A percentile compares a stretch with the other conserved stretches of the same genome.
Conservation (phyloP, 2,329 filamentous ascomycete genomes). For the Trichophyton simii region DNA sequence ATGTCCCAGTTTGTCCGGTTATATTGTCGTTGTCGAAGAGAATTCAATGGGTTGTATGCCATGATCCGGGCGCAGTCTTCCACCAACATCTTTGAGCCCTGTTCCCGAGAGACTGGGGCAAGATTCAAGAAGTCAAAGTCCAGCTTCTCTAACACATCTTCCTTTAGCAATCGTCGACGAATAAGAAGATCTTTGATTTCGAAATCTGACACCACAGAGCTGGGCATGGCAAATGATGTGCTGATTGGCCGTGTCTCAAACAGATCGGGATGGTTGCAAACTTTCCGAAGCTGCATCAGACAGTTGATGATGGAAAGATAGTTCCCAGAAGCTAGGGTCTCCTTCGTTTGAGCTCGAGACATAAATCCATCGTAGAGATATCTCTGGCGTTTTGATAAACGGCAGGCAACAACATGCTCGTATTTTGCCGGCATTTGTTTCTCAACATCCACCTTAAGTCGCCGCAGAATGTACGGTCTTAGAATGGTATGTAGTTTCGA, state of each 20-base stretch:
- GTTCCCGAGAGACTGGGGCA: constrained; percentile 58
- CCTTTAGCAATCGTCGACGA: constrained; percentile 50
- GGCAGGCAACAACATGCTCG: constrained; percentile 91
- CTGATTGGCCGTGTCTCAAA: constrained; percentile 95
- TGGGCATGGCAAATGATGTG: constrained; percentile 86
- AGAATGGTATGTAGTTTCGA: constrained; percentile 88
- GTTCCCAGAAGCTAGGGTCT: constrained; percentile 81
- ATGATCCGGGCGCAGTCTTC: constrained; percentile 52
- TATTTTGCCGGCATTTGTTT: constrained; percentile 99
- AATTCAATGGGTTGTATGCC: constrained; percentile 55
- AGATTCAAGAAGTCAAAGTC: constrained; percentile 69
- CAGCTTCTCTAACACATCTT: constrained; percentile 50
- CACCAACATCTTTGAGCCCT: constrained; percentile 42
- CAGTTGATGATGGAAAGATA: constrained; percentile 98
- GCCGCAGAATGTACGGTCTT: constrained; percentile 77
- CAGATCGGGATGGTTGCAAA: constrained; percentile 95
- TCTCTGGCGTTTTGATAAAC: constrained; percentile 84
- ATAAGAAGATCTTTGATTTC: constrained; percentile 60
- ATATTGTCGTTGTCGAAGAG: constrained; percentile 60
- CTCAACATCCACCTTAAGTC: constrained; percentile 91
- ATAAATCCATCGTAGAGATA: constrained; percentile 96
- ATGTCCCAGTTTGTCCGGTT: constrained; percentile 41
- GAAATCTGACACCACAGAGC: constrained; percentile 62
- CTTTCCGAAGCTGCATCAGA: constrained; percentile 91
- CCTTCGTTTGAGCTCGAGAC: constrained; percentile 74